A percentile compares a stretch with the other conserved stretches of the same genome.
Conservation (phyloP, 179 eudicot species). For the Beta lomatogona region DNA sequence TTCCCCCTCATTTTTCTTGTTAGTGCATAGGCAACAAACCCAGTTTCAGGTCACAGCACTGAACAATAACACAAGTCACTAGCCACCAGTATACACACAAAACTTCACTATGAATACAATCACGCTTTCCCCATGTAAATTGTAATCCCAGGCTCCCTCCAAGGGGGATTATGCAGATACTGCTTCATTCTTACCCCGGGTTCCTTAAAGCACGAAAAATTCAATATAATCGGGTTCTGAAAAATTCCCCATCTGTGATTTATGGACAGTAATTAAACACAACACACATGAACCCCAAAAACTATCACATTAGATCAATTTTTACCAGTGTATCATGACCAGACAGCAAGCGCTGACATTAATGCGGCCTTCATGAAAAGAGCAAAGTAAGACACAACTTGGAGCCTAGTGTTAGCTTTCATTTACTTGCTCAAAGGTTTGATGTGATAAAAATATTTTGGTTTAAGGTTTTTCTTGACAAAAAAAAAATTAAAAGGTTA, state of each 20-base stretch:
- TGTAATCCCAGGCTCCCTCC: constrained; percentile 1
- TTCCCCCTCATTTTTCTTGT: not conserved
- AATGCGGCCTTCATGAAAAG: constrained; percentile 74
- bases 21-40: not conserved
- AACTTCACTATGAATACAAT: not conserved
- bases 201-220: not conserved
- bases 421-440: constrained; percentile 86
- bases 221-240: not conserved
- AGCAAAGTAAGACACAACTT: constrained; percentile 62
- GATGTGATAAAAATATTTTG: too few species aligned
- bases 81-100: not conserved
- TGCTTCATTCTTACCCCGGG: not conserved
- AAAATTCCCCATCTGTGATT: constrained; percentile 11
- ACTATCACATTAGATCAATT: too few species aligned
- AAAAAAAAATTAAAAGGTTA: too few species aligned
- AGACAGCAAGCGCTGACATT: constrained; percentile 75
- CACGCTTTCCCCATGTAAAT: not conserved
- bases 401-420: constrained; percentile 74
- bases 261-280: not conserved
- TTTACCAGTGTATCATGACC: constrained; percentile 51
- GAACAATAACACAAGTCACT: not conserved
- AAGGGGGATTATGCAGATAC: constrained; percentile 4
- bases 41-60: not conserved
- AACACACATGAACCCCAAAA: not conserved
- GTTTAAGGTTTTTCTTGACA: too few species aligned